Percentiles rank a stretch among this genome's conserved stretches.
phyloP scores from a whole-genome alignment of 108 stramenopile species.

The Cyclostephanos invisitatus region DNA sequence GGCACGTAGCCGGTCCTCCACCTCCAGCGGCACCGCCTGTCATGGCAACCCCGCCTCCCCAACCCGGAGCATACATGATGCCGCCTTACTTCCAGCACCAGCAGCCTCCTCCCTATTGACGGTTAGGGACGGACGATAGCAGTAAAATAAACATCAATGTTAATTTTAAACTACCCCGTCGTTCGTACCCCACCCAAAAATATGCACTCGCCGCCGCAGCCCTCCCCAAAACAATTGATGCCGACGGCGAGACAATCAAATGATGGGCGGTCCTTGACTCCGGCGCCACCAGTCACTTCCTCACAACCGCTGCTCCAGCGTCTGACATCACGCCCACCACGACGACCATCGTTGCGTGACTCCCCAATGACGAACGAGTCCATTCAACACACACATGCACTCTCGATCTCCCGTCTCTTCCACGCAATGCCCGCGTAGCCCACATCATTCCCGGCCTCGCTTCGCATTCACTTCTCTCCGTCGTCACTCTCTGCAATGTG shows the following conservation, averaged over 20 bases:
- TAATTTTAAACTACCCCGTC: neutral
- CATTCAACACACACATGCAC: slow-evolving; percentile 17
- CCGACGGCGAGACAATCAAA: neutral
- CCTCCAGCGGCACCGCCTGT: too few species aligned
- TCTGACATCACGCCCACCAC: neutral
- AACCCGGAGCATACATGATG: too few species aligned
- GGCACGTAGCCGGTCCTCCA: too few species aligned
- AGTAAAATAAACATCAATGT: too few species aligned
- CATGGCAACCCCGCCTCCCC: too few species aligned
- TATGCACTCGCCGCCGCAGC: neutral
- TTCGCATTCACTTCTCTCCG: slow-evolving; percentile 2
- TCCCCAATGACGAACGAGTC: slow-evolving; percentile 4
- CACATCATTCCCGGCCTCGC: slow-evolving; percentile 17
- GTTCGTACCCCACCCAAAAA: neutral
- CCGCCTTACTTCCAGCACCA: too few species aligned
- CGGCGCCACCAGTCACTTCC: slow-evolving; percentile 18
- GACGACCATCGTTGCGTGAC: neutral
- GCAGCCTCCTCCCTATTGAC: too few species aligned
- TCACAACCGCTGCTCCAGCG: slow-evolving; percentile 1
- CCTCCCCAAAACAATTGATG: neutral
- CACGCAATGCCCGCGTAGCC: neutral
- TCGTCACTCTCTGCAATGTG: slow-evolving; percentile 4
- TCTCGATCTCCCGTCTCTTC: neutral
- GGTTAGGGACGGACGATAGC: too few species aligned
- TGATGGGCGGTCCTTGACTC: neutral